Conservation (phyloP, 148 eudicot genomes). For the Vaccinium myrtillus region DNA sequence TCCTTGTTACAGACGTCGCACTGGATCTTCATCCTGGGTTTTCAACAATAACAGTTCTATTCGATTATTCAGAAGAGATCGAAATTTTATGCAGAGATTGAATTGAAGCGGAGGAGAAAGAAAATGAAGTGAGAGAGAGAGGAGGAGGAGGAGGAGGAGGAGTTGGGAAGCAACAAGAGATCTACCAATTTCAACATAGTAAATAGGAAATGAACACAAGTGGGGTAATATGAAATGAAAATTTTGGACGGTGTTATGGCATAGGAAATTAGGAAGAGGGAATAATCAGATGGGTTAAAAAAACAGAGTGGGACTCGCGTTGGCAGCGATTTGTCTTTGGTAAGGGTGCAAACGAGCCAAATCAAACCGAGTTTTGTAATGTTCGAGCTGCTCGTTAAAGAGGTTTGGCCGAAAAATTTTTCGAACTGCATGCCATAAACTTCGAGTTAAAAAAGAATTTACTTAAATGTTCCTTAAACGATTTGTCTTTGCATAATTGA, state of each 20-base stretch:
- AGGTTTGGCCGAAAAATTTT: too few species aligned
- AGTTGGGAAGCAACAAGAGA: background rate
- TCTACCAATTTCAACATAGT: background rate
- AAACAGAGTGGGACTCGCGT: background rate
- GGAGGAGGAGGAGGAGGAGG: too few species aligned
- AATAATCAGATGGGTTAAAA: background rate
- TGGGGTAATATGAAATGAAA: too few species aligned
- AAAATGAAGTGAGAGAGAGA: background rate
- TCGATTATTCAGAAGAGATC: background rate
- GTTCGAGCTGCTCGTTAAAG: too few species aligned
- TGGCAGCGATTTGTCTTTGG: too few species aligned
- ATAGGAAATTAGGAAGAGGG: background rate
- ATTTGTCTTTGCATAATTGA: too few species aligned
- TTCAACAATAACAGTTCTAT: background rate
- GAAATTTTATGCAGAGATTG: too few species aligned
- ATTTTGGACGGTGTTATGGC: background rate
- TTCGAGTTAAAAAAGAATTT: too few species aligned
- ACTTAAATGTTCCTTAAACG: too few species aligned
- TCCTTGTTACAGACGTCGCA: slow-evolving; percentile 48
- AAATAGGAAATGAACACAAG: background rate
- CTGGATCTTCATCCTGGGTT: slow-evolving; percentile 41
- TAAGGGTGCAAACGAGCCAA: too few species aligned
- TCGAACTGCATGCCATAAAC: too few species aligned
- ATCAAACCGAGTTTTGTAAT: too few species aligned
- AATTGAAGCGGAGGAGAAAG: background rate